These are phyloP conservation scores for Erythrophleum ivorense DNA, from an alignment of 331 rosid species.

Conservation along the genomic window DNA sequence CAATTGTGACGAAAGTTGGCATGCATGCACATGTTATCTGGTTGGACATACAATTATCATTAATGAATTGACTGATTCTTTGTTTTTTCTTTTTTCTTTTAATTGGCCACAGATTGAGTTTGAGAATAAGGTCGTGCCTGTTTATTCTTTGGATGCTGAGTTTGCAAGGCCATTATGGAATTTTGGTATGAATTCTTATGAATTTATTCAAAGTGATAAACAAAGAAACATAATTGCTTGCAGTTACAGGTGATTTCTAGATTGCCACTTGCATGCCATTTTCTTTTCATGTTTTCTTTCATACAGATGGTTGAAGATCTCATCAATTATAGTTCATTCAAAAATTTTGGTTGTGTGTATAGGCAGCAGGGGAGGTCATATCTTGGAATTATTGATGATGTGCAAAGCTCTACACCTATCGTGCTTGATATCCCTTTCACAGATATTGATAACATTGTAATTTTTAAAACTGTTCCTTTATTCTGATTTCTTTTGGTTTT, in stretches of 20 bases:
- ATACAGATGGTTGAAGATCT: background rate
- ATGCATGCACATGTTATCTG: slow-evolving; percentile 16
- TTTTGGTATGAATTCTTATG: slow-evolving; percentile 87
- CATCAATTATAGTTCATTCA: background rate
- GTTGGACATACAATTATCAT: slow-evolving; percentile 9
- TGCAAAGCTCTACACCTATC: slow-evolving; percentile 53
- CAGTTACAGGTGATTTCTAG: slow-evolving; percentile 72
- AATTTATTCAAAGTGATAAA: slow-evolving; percentile 54
- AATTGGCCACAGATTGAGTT: slow-evolving; percentile 70
- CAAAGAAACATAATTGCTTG: slow-evolving; percentile 70
- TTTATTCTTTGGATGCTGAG: slow-evolving; percentile 83
- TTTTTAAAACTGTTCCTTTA: slow-evolving; percentile 28
- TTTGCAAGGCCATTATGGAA: slow-evolving; percentile 87
- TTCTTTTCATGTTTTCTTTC: slow-evolving; percentile 30
- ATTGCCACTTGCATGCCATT: slow-evolving; percentile 26
- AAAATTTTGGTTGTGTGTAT: slow-evolving; percentile 42
- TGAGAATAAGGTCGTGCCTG: slow-evolving; percentile 65
- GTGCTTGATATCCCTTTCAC: slow-evolving; percentile 85
- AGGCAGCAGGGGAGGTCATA: slow-evolving; percentile 86
- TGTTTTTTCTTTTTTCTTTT: slow-evolving; percentile 25
- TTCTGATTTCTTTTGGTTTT: background rate
- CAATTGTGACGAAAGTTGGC: slow-evolving; percentile 19
- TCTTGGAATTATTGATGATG: slow-evolving; percentile 78
- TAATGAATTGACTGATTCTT: slow-evolving; percentile 16
- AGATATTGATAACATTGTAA: slow-evolving; percentile 80